Conservation (phyloP, 2,329 filamentous ascomycete species). For the Diaporthe caulivora region DNA sequence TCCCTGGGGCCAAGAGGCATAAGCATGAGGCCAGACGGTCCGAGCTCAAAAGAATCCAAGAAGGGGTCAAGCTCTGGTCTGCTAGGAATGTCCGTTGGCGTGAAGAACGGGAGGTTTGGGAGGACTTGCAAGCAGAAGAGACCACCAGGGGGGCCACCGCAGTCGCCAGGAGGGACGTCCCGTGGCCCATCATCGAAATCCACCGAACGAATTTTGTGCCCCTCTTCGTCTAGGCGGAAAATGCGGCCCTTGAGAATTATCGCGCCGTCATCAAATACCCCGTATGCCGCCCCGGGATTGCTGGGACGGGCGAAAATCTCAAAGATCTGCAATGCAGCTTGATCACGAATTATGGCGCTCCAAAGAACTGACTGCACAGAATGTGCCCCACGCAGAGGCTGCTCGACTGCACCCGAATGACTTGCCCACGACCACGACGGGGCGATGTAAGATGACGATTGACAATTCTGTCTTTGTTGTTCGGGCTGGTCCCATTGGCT, state of each 20-base stretch:
- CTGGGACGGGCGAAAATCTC: not conserved
- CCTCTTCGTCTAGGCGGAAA: not conserved
- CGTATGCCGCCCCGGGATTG: not conserved
- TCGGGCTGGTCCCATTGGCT: not conserved
- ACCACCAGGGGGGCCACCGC: not conserved
- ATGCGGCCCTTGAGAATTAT: not conserved
- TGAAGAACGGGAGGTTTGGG: not conserved
- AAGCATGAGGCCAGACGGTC: too few species aligned
- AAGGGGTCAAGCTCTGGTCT: too few species aligned
- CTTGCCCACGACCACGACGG: not conserved
- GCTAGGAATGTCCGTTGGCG: too few species aligned
- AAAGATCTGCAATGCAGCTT: not conserved
- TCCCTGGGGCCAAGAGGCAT: too few species aligned
- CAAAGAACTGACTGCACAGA: too few species aligned
- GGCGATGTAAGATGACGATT: not conserved
- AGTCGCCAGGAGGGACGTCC: not conserved
- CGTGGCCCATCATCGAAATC: not conserved
- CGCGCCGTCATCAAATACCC: not conserved
- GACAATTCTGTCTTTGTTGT: not conserved
- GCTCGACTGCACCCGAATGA: not conserved
- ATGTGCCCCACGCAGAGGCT: too few species aligned
- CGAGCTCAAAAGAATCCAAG: too few species aligned
- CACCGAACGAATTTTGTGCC: too few species aligned
- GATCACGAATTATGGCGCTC: too few species aligned
- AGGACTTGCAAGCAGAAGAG: not conserved